phyloP scores from a whole-genome alignment of 345 rosid species.

The Hirschfeldia incana region DNA sequence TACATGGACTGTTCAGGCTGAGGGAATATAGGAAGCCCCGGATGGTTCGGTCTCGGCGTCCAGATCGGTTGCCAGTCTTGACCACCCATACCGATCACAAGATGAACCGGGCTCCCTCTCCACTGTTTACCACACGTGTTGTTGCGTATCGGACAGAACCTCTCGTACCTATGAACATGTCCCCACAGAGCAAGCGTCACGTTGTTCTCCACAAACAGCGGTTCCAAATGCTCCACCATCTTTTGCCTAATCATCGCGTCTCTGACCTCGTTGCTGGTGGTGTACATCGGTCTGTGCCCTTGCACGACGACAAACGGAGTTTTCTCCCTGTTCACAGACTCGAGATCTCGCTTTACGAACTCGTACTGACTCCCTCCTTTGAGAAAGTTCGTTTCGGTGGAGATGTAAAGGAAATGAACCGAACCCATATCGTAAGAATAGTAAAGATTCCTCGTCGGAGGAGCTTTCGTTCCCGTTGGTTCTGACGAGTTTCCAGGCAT shows the following conservation, averaged over 20 bases:
- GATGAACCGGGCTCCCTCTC: slow-evolving; percentile 75
- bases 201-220: slow-evolving; percentile 68
- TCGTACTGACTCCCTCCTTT: slow-evolving; percentile 63
- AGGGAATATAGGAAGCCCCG: slow-evolving; percentile 62
- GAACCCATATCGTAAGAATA: slow-evolving; percentile 70
- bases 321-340: slow-evolving; percentile 66
- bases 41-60: slow-evolving; percentile 84
- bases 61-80: slow-evolving; percentile 93
- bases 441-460: slow-evolving; percentile 77
- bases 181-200: slow-evolving; percentile 92
- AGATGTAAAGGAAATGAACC: slow-evolving; percentile 74
- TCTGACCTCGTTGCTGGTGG: slow-evolving; percentile 64
- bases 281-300: slow-evolving; percentile 97
- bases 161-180: slow-evolving; percentile 92
- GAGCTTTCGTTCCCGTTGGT: slow-evolving; percentile 64
- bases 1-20: slow-evolving; percentile 80
- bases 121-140: slow-evolving; percentile 62
- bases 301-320: slow-evolving; percentile 80
- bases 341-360: slow-evolving; percentile 72
- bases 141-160: slow-evolving; percentile 89
- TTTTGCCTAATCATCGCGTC: slow-evolving; percentile 58
- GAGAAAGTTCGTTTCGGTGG: slow-evolving; percentile 87
- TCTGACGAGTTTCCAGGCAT: slow-evolving; percentile 95
- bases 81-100: slow-evolving; percentile 98
- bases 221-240: slow-evolving; percentile 82